Conservation (phyloP, 345 rosid species). For the Streptanthus diversifolius region DNA sequence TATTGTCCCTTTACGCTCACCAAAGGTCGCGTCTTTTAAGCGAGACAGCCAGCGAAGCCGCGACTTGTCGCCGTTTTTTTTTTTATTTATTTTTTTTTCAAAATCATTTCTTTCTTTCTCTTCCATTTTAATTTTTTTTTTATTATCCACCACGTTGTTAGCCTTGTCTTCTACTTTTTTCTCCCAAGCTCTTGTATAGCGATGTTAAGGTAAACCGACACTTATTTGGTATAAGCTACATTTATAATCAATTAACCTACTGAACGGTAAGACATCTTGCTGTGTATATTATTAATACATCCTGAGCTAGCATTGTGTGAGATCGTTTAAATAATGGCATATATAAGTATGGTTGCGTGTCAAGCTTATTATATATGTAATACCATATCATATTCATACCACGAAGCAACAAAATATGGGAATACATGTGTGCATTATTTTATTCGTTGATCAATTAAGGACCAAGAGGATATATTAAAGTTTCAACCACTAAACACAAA, state of each 20-base stretch:
- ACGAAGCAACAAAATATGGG: neutral
- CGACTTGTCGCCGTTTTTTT: conserved; percentile 24
- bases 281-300: neutral
- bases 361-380: neutral
- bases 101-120: neutral
- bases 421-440: conserved; percentile 8
- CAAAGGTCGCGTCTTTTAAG: conserved; percentile 20
- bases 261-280: neutral
- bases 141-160: neutral
- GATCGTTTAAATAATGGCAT: neutral
- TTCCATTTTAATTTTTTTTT: neutral
- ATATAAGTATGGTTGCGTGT: neutral
- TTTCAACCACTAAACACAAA: conserved; percentile 20
- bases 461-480: conserved; percentile 16
- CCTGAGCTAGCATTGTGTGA: neutral
- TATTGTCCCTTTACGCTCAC: conserved; percentile 10
- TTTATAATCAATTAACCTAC: neutral
- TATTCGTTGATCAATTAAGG: neutral
- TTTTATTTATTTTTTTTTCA: no score
- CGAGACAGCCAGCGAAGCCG: conserved; percentile 23
- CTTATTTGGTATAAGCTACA: neutral
- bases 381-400: neutral
- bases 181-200: neutral
- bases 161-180: neutral
- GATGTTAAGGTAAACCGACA: neutral